Evolutionary conservation across 139 green algal species (phyloP), one percentile per base, ranked within the genome.

Genomic region (Chlorella sp.): DNA sequence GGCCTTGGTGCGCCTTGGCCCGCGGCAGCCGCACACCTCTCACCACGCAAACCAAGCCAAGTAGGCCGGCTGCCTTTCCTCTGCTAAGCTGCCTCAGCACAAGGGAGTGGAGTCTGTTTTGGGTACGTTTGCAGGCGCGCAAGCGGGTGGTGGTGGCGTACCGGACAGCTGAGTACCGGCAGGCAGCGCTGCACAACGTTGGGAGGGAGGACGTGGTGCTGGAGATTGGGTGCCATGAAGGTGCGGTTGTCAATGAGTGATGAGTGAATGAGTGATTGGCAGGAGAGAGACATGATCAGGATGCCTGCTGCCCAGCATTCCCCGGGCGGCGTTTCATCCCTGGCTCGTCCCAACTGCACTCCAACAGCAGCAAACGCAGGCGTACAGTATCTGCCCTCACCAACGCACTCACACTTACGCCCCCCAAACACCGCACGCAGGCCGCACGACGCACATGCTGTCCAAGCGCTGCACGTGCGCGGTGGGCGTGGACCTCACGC

Each of bases 221-320:
- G 36, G 74, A 79, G 74, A 74, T 79, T 3, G 74, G 74, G 14
- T 79, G 74, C 67, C 74, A 79, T 55, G 74, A 67, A 59, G 74
- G 73, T 78, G 42, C 14, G 32, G 30, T 4, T 64, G 55, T 31
- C 55, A 64, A 24, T 10, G 42, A 55, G 42, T 55, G 10, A n/a
- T 55, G 42, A 55, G 10, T 55, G 42, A 55, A 55, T 55, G 17
- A 55, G 17, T 55, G 42, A 55, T 17, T 55, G 42, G 17, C 10
- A 55, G 42, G 42, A n/a, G n/a, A n/a, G n/a, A n/a, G n/a, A n/a
- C n/a, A n/a, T n/a, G n/a, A n/a, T n/a, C n/a, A n/a, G n/a, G n/a
- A n/a, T n/a, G n/a, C n/a, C n/a, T n/a, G n/a, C n/a, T n/a, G n/a
- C n/a, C n/a, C n/a, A n/a, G n/a, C n/a, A n/a, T n/a, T n/a, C n/a